Conservation (phyloP, 83 land plant species). For the Isoetes engelmannii region DNA sequence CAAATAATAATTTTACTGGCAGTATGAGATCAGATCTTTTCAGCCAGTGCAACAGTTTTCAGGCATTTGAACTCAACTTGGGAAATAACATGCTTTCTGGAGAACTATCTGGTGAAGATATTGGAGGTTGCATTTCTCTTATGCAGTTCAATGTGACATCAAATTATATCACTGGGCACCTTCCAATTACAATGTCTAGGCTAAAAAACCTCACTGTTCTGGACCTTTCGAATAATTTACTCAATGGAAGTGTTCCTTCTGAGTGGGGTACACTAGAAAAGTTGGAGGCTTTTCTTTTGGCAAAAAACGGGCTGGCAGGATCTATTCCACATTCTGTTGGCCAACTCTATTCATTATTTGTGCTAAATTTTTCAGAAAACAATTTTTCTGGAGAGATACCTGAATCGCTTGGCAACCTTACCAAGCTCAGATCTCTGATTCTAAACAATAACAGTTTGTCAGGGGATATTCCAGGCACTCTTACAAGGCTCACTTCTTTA, state of each 20-base stretch:
- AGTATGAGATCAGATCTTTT: conserved; percentile 16
- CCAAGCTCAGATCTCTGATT: neutral
- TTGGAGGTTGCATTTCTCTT: conserved; percentile 17
- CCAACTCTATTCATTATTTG: conserved; percentile 12
- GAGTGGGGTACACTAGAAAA: conserved; percentile 9
- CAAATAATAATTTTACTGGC: conserved; percentile 23
- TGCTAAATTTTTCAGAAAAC: conserved; percentile 21
- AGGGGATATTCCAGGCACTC: neutral
- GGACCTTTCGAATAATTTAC: conserved; percentile 6
- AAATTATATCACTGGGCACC: conserved; percentile 16
- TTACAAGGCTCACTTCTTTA: neutral
- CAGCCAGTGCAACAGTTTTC: conserved; percentile 17
- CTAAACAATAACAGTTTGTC: conserved; percentile 6
- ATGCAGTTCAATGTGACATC: conserved; percentile 16
- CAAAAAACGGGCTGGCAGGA: conserved; percentile 16
- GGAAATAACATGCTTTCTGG: conserved; percentile 19
- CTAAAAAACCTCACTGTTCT: conserved; percentile 14
- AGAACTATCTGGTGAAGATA: conserved; percentile 18
- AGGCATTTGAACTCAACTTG: conserved; percentile 19
- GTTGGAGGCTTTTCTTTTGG: conserved; percentile 15
- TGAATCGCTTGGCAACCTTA: conserved; percentile 18
- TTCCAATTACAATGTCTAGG: conserved; percentile 11
- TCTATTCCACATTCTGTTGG: conserved; percentile 17
- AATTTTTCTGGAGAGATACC: conserved; percentile 18
- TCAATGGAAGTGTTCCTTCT: conserved; percentile 15